Evolutionary conservation across 1,284 basidiomycete genomes (phyloP), one percentile per base, ranked within the genome.

Genomic region (Cutaneotrichosporon dermatis): DNA sequence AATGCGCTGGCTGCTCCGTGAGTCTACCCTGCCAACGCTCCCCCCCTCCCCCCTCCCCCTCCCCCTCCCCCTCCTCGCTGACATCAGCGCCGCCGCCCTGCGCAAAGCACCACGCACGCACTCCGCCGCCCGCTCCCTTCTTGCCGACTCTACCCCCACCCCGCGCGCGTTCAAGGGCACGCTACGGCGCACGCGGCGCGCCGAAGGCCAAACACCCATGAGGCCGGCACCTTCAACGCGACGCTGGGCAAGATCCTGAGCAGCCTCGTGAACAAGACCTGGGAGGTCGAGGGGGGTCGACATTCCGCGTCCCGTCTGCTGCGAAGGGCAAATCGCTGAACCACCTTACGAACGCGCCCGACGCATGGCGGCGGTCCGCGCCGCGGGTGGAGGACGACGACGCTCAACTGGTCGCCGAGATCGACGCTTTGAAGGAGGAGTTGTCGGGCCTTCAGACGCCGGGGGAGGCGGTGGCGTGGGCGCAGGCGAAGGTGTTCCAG

Each of bases 361-460:
- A 46, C 25, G 39, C 36, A 9, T 50, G 57, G 53, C 42, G 51
- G 10, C 46, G 41, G 15, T 40, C 33, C 41, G 16, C 43, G 3
- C 51, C 59, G 2, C 52, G 63, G 3, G 62, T 62, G n/a, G 57
- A 57, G 42, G 67, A 66, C 34, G 65, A 66, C 37, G 62, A 66
- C 33, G 59, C 66, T 13, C 61, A 63, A 46, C 39, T 68, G 12
- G 42, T 64, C 1, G 69, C 67, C 10, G 66, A 70, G 50, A 53
- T 90, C n/a, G 90, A 92, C 68, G 79, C 82, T 39, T 85, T 88
- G 69, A 86, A 85, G 71, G 89, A 92, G 70, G 83, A 85, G 61
- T 87, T 93, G 80, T 83, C 86, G 50, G 68, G 84, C 5, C 88
- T 88, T 65, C 76, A 81, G 25, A 87, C 83, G 2, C 89, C 92